Evolutionary conservation across 345 rosid genomes (phyloP).

Genomic region (Boechera retrofracta): DNA sequence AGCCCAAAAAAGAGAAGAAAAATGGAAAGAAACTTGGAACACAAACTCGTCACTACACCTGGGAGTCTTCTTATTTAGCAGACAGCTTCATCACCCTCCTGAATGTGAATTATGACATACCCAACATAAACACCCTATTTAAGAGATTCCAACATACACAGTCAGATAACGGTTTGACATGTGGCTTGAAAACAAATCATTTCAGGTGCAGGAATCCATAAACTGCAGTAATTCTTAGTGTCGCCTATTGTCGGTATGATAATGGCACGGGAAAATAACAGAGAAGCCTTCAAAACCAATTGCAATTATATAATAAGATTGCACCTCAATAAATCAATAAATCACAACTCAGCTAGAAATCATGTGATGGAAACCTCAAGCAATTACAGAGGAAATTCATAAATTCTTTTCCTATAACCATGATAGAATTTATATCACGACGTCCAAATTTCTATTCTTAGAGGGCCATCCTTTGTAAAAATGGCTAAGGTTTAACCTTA

Average conservation of each 20-base stretch:
- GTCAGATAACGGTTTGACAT: slow-evolving; percentile 58
- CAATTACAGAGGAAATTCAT: slow-evolving; percentile 6
- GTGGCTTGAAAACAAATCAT: slow-evolving; percentile 49
- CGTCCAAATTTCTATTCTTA: slow-evolving; percentile 26
- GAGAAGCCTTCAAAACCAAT: slow-evolving; percentile 11
- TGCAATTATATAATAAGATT: slow-evolving; percentile 1
- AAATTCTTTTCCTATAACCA: neutral
- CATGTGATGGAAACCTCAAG: slow-evolving; percentile 10
- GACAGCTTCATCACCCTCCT: slow-evolving; percentile 80
- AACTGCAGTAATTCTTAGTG: slow-evolving; percentile 36
- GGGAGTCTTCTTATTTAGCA: slow-evolving; percentile 83
- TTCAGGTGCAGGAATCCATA: slow-evolving; percentile 46
- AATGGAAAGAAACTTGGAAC: slow-evolving; percentile 52
- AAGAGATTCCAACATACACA: slow-evolving; percentile 75
- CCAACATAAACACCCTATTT: slow-evolving; percentile 85
- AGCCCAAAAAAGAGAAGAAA: slow-evolving; percentile 46
- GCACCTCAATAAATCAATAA: neutral
- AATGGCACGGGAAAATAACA: slow-evolving; percentile 7
- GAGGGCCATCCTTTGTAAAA: slow-evolving; percentile 12
- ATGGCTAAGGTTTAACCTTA: neutral
- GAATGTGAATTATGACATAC: slow-evolving; percentile 72
- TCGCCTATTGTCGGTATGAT: neutral
- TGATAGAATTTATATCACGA: slow-evolving; percentile 13
- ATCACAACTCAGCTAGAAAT: slow-evolving; percentile 20
- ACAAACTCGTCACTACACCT: slow-evolving; percentile 77